These are phyloP conservation scores for Daldinia eschscholtzii DNA, from an alignment of 2,329 filamentous ascomycete species.

Conservation along the genomic window DNA sequence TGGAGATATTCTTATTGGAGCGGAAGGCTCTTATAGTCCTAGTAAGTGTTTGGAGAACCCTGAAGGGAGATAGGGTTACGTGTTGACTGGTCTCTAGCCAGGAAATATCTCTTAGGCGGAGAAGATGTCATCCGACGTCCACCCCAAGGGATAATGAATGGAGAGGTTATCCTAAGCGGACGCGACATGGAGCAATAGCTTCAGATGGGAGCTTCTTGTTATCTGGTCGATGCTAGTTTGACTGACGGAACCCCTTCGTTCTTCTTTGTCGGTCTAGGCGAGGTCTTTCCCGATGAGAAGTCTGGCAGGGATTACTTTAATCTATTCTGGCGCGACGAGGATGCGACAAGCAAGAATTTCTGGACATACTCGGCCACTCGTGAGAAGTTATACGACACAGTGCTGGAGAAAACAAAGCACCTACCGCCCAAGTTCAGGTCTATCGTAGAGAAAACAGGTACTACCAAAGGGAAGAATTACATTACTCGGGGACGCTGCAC, in stretches of 20 bases:
- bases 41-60: conserved; percentile 48
- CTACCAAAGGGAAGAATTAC: conserved; percentile 45
- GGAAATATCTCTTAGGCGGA: conserved; percentile 50
- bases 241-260: conserved; percentile 38
- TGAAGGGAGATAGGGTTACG: not conserved
- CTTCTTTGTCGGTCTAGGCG: conserved; percentile 44
- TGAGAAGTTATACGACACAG: conserved; percentile 65
- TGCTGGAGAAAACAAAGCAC: conserved; percentile 40
- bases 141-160: conserved; percentile 49
- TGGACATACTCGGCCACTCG: conserved; percentile 74
- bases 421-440: conserved; percentile 41
- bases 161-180: conserved; percentile 47
- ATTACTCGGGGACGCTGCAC: conserved; percentile 46
- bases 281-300: conserved; percentile 42
- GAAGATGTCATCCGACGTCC: conserved; percentile 48
- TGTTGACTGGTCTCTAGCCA: conserved; percentile 43
- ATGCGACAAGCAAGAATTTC: conserved; percentile 69
- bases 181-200: conserved; percentile 51
- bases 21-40: conserved; percentile 59
- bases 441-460: conserved; percentile 39
- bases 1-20: conserved; percentile 62
- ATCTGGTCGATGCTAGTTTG: conserved; percentile 45
- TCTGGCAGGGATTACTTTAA: conserved; percentile 44
- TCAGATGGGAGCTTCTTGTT: conserved; percentile 51
- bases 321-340: conserved; percentile 45